These are phyloP conservation scores for Danielia reshetovae DNA, from an alignment of 805 yeast species.

Conservation along the genomic window DNA sequence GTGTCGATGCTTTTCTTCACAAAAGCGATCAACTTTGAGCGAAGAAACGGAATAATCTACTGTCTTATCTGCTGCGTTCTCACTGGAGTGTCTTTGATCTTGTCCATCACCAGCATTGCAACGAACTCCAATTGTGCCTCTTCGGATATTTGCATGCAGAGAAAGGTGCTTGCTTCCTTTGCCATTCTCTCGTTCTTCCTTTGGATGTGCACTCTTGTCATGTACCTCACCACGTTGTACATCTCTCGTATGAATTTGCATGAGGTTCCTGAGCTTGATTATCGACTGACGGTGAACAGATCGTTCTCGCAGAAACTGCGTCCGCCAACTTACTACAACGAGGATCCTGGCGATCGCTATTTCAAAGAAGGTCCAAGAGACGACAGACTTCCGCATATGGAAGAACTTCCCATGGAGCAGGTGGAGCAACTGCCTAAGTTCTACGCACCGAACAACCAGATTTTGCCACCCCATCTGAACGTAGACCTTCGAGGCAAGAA, in stretches of 20 bases:
- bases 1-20: slow-evolving; percentile 34
- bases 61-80: slow-evolving; percentile 31
- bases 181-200: slow-evolving; percentile 34
- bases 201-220: slow-evolving; percentile 36
- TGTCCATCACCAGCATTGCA: slow-evolving; percentile 23
- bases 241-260: slow-evolving; percentile 33
- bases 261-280: slow-evolving; percentile 31
- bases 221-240: slow-evolving; percentile 37
- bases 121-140: slow-evolving; percentile 21
- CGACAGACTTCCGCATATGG: slow-evolving; percentile 1
- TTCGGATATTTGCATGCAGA: slow-evolving; percentile 22
- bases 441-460: slow-evolving; percentile 24
- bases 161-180: slow-evolving; percentile 35
- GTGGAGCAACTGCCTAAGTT: no score
- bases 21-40: slow-evolving; percentile 36
- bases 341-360: not conserved
- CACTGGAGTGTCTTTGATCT: slow-evolving; percentile 33
- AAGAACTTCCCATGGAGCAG: slow-evolving; percentile 1
- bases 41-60: slow-evolving; percentile 38
- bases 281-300: slow-evolving; percentile 1
- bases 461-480: slow-evolving; percentile 22
- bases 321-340: slow-evolving; percentile 1
- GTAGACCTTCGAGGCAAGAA: slow-evolving; percentile 20
- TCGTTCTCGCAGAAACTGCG: not conserved
- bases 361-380: slow-evolving; percentile 1